A percentile compares a stretch with the other conserved stretches of the same genome.
These are phyloP conservation scores for Chytridium lagenaria DNA, from an alignment of 371 early-diverging fungal genomes.

Conservation along the genomic window DNA sequence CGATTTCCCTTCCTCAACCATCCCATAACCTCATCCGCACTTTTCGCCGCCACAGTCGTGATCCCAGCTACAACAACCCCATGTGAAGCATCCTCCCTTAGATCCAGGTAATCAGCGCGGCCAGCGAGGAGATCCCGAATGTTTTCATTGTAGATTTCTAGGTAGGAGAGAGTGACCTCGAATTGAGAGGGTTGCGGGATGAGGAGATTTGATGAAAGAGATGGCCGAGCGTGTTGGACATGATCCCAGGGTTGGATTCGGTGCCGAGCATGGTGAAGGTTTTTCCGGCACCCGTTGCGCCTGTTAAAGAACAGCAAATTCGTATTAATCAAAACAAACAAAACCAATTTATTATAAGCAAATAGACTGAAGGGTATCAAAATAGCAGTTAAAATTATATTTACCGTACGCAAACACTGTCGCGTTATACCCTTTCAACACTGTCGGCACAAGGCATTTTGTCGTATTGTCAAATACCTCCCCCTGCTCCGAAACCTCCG, in stretches of 20 bases:
- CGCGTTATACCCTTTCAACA: constrained; percentile 54
- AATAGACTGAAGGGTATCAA: not conserved
- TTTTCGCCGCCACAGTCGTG: constrained; percentile 34
- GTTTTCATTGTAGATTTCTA: constrained; percentile 97
- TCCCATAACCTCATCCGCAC: constrained; percentile 45
- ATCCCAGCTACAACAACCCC: constrained; percentile 63
- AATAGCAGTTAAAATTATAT: constrained; percentile 67
- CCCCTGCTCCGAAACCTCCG: constrained; percentile 59
- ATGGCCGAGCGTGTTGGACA: constrained; percentile 73
- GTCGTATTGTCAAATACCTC: constrained; percentile 64
- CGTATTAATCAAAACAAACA: too few species aligned
- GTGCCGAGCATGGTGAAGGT: constrained; percentile 58
- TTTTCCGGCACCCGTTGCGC: too few species aligned
- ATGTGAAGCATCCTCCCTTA: constrained; percentile 74
- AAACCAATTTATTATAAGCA: too few species aligned
- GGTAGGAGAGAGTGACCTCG: constrained; percentile 73
- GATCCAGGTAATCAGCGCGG: constrained; percentile 53
- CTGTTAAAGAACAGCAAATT: too few species aligned
- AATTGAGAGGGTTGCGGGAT: not conserved
- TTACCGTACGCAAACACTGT: constrained; percentile 68
- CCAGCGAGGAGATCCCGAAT: constrained; percentile 84
- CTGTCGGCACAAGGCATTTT: constrained; percentile 54
- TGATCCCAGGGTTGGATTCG: constrained; percentile 73
- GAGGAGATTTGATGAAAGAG: constrained; percentile 65
- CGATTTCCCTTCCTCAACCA: constrained; percentile 63